These are phyloP conservation scores for Veloboletus limbatus DNA, from an alignment of 1,284 basidiomycete genomes.

Conservation along the genomic window DNA sequence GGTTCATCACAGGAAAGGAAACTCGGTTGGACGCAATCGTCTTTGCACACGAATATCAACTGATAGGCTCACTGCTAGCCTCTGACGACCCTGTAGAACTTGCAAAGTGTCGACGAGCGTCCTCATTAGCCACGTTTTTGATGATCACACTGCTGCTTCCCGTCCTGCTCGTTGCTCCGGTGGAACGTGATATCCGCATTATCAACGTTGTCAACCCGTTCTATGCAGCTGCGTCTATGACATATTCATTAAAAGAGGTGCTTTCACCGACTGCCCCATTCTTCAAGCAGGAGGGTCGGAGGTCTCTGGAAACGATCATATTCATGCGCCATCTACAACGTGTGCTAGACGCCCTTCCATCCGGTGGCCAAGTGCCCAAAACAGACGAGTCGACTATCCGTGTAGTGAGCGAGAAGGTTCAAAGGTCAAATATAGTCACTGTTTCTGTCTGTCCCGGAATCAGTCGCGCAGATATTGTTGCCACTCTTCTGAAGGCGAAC, in stretches of 20 bases:
- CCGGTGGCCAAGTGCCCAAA: conserved; percentile 52
- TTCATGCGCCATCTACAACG: conserved; percentile 74
- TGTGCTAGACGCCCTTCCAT: conserved; percentile 71
- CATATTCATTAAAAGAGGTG: conserved; percentile 35
- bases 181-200: conserved; percentile 81
- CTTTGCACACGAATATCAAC: conserved; percentile 70
- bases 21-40: conserved; percentile 68
- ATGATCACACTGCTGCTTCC: conserved; percentile 77
- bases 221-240: conserved; percentile 69
- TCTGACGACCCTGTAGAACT: conserved; percentile 21
- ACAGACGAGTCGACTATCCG: conserved; percentile 46
- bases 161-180: conserved; percentile 70
- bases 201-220: conserved; percentile 81
- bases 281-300: conserved; percentile 59
- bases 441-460: conserved; percentile 73
- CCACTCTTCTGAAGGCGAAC: conserved; percentile 52
- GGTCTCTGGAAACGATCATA: conserved; percentile 62
- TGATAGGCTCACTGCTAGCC: conserved; percentile 51
- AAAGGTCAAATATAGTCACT: conserved; percentile 70
- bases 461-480: conserved; percentile 62
- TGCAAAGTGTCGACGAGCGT: conserved; percentile 41
- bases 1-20: conserved; percentile 61
- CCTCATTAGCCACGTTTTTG: conserved; percentile 71
- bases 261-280: conserved; percentile 33
- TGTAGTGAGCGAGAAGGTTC: conserved; percentile 45